These are phyloP conservation scores for Rhodosporidiobolus sp. DNA, from an alignment of 768 basidiomycete genomes.

Conservation along the genomic window DNA sequence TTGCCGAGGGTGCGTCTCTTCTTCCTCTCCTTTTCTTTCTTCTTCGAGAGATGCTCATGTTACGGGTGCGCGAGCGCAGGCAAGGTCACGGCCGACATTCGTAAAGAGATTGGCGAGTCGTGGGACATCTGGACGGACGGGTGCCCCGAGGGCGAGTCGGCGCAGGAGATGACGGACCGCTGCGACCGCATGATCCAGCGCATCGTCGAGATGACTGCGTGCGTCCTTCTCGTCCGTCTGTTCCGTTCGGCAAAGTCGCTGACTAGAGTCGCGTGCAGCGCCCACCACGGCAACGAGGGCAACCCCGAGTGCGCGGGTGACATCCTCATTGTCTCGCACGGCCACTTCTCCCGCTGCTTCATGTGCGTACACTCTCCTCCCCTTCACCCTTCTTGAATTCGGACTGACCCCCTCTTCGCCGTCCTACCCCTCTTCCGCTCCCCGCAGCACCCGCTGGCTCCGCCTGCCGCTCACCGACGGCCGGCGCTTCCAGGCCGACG, in stretches of 20 bases:
- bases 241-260: not conserved
- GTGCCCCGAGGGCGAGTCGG: conserved; percentile 84
- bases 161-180: conserved; percentile 70
- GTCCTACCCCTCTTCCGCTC: conserved; percentile 55
- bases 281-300: conserved; percentile 70
- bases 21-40: conserved; percentile 53
- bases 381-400: too few species aligned
- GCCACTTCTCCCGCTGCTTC: conserved; percentile 54
- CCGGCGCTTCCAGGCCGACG: conserved; percentile 37
- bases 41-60: conserved; percentile 58
- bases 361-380: conserved; percentile 20
- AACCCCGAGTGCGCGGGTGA: conserved; percentile 67
- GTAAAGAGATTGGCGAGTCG: conserved; percentile 47
- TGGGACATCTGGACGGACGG: conserved; percentile 59
- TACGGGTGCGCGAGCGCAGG: conserved; percentile 50
- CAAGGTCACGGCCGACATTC: conserved; percentile 24
- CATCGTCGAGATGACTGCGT: conserved; percentile 51
- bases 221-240: not conserved
- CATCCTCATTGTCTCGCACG: conserved; percentile 85
- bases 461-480: conserved; percentile 58
- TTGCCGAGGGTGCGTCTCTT: conserved; percentile 16
- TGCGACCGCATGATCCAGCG: conserved; percentile 73
- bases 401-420: not conserved
- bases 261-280: conserved; percentile 53
- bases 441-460: conserved; percentile 79